Conservation (phyloP, 176 grass and related monocot species). For the Avena sativa region DNA sequence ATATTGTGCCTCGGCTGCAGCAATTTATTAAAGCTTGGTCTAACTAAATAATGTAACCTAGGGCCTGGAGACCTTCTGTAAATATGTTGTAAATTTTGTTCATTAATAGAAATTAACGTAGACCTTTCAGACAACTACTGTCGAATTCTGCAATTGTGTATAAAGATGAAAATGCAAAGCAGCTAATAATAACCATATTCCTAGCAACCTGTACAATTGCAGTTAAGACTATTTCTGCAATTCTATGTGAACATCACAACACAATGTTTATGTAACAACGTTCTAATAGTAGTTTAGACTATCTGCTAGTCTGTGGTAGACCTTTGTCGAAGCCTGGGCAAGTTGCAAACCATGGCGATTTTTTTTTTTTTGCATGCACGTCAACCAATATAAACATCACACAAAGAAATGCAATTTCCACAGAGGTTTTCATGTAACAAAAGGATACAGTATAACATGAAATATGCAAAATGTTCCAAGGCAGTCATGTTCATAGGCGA, state of each 20-base stretch:
- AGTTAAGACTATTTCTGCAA: background rate
- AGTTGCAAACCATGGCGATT: no score
- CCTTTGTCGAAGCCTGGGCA: no score
- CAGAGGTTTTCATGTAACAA: no score
- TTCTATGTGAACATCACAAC: slow-evolving; percentile 16
- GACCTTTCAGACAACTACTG: background rate
- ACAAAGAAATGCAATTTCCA: no score
- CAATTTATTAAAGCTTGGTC: background rate
- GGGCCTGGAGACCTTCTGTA: background rate
- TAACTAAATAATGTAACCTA: background rate
- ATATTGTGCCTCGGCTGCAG: background rate
- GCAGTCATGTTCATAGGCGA: no score
- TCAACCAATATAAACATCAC: no score
- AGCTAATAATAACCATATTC: background rate
- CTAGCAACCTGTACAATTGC: background rate
- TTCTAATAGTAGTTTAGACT: slow-evolving; percentile 20
- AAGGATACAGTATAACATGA: no score
- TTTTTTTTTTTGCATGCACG: no score
- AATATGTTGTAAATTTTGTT: background rate
- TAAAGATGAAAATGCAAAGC: background rate
- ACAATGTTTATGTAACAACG: slow-evolving; percentile 1
- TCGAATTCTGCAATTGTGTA: background rate
- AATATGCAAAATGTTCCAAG: no score
- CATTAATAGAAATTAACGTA: background rate
- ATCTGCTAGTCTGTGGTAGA: background rate